Evolutionary conservation across 1,284 basidiomycete species (phyloP).

Genomic region (Sanguinoderma infundibulare): DNA sequence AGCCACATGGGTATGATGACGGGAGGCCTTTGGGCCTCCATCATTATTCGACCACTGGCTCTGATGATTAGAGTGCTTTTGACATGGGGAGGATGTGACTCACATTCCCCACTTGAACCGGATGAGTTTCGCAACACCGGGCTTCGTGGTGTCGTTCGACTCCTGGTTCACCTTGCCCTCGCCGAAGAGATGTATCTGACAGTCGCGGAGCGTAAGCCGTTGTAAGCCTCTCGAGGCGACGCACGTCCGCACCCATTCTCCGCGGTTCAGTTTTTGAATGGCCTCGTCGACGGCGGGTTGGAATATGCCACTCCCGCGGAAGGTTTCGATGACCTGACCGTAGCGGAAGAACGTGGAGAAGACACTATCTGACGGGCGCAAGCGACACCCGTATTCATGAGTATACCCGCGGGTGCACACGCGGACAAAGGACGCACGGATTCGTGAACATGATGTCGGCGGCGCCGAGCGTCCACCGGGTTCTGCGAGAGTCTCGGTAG

Average conservation of each 20-base stretch:
- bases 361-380: conserved; percentile 52
- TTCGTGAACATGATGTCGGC: conserved; percentile 97
- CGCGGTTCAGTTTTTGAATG: conserved; percentile 78
- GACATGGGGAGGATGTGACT: conserved; percentile 41
- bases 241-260: conserved; percentile 77
- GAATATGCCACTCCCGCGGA: conserved; percentile 88
- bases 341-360: conserved; percentile 85
- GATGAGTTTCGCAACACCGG: conserved; percentile 54
- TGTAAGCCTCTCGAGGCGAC: not conserved
- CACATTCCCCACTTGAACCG: conserved; percentile 98
- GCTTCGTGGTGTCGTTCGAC: conserved; percentile 40
- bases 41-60: conserved; percentile 79
- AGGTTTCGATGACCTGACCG: conserved; percentile 94
- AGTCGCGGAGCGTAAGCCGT: not conserved
- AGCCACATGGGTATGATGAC: conserved; percentile 96
- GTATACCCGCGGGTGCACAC: not conserved
- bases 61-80: not conserved
- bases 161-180: conserved; percentile 93
- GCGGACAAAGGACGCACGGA: conserved; percentile 49
- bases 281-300: conserved; percentile 88
- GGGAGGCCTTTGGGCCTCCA: conserved; percentile 77
- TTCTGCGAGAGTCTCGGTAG: conserved; percentile 64
- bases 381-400: not conserved
- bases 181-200: conserved; percentile 89
- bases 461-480: conserved; percentile 88